A percentile compares a stretch with the other conserved stretches of the same genome.
phyloP scores from a whole-genome alignment of 2,329 filamentous ascomycete genomes.

The Capronia americana region DNA sequence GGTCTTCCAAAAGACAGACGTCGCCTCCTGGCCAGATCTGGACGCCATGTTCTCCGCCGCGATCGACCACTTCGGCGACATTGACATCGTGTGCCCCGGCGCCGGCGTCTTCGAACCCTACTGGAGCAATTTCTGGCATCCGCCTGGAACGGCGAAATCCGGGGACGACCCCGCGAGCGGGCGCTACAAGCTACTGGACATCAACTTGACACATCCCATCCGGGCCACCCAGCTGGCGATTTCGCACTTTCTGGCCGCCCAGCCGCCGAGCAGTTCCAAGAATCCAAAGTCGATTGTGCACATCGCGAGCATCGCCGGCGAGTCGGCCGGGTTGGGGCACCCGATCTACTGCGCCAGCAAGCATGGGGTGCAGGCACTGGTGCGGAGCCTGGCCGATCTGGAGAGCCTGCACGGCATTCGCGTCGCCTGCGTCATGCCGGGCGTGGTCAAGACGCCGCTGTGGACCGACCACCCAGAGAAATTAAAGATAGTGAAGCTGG shows the following conservation, averaged over 20 bases:
- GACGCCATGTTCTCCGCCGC: constrained; percentile 58
- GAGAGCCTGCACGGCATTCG: constrained; percentile 59
- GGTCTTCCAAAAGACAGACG: constrained; percentile 56
- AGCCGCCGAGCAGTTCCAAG: constrained; percentile 28
- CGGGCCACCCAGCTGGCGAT: constrained; percentile 59
- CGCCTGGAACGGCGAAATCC: constrained; percentile 53
- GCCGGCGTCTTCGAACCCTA: constrained; percentile 52
- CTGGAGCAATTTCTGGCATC: constrained; percentile 59
- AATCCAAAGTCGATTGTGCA: constrained; percentile 54
- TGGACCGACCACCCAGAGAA: constrained; percentile 66
- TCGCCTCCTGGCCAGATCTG: constrained; percentile 58
- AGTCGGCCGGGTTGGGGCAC: constrained; percentile 47
- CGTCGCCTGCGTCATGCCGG: constrained; percentile 66
- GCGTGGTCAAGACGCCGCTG: constrained; percentile 55
- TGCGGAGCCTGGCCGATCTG: constrained; percentile 58
- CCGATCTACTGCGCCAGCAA: constrained; percentile 59
- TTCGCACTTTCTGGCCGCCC: constrained; percentile 53
- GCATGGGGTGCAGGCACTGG: constrained; percentile 56
- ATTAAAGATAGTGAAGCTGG: constrained; percentile 56
- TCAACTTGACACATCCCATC: constrained; percentile 61
- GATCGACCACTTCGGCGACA: constrained; percentile 54
- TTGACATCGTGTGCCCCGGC: constrained; percentile 56
- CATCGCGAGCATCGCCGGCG: constrained; percentile 57
- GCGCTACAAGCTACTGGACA: constrained; percentile 56
- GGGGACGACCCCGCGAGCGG: constrained; percentile 49